Evolutionary conservation across 2,329 filamentous ascomycete species (phyloP).

Genomic region (Botrytis porri): DNA sequence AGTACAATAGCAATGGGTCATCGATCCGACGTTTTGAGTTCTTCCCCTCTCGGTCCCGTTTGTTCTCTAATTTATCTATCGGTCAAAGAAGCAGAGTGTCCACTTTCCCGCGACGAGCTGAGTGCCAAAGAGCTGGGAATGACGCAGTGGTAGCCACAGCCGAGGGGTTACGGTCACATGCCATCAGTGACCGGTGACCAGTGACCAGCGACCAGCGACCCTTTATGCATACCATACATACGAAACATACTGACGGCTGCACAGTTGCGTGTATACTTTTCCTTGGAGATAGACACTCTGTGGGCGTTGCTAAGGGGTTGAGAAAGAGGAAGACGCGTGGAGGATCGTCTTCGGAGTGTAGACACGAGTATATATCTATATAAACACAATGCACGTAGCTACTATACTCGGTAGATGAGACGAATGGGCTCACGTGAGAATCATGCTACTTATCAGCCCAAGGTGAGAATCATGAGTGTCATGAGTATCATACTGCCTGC

Average conservation of each 20-base stretch:
- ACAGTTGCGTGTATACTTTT: not conserved
- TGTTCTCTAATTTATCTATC: not conserved
- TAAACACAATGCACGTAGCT: not conserved
- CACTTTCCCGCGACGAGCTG: not conserved
- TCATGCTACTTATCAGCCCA: no score
- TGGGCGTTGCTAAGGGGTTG: not conserved
- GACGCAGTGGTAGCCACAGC: constrained; percentile 12
- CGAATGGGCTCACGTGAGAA: not conserved
- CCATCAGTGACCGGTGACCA: not conserved
- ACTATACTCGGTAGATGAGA: not conserved
- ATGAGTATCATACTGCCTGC: not conserved
- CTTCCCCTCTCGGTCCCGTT: not conserved
- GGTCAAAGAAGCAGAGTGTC: not conserved
- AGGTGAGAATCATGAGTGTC: no score
- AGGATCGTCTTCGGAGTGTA: not conserved
- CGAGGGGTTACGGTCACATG: not conserved
- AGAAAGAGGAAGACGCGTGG: not conserved
- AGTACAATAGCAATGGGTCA: not conserved
- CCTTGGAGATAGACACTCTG: not conserved
- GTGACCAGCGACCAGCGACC: not conserved
- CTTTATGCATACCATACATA: not conserved
- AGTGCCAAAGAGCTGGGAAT: not conserved
- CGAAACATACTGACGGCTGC: not conserved
- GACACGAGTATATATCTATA: not conserved
- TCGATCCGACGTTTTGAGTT: not conserved